phyloP scores from a whole-genome alignment of 345 rosid genomes.

The Tarenaya hassleriana region DNA sequence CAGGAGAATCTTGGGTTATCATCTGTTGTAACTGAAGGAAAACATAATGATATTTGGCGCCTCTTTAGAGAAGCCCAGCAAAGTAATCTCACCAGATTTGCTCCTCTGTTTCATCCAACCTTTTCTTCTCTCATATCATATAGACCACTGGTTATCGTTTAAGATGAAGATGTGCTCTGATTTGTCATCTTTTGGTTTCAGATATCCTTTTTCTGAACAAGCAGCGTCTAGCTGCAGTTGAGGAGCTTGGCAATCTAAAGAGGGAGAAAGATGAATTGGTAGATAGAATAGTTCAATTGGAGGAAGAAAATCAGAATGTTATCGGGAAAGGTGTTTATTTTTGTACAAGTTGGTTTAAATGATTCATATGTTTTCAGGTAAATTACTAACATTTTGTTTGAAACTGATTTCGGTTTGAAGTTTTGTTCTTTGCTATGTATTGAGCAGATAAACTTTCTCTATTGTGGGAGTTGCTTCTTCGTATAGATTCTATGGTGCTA shows the following conservation, averaged over 20 bases:
- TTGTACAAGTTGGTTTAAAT: too few species aligned
- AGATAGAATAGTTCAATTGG: conserved; percentile 43
- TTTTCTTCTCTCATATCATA: not conserved
- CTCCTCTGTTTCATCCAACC: conserved; percentile 2
- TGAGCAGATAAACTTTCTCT: conserved; percentile 45
- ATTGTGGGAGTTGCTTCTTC: conserved; percentile 62
- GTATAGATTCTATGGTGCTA: conserved; percentile 74
- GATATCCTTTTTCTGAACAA: conserved; percentile 66
- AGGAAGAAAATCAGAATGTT: conserved; percentile 30
- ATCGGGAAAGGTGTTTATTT: conserved; percentile 35
- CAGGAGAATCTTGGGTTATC: conserved; percentile 35
- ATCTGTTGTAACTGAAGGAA: conserved; percentile 28
- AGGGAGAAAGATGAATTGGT: conserved; percentile 47
- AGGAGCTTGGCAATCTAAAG: conserved; percentile 47
- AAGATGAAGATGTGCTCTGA: not conserved
- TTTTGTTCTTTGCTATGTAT: conserved; percentile 15
- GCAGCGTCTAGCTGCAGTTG: conserved; percentile 54
- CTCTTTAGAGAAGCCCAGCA: conserved; percentile 72
- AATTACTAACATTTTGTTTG: not conserved
- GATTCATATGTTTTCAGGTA: not conserved
- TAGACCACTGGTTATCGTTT: not conserved
- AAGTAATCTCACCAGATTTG: conserved; percentile 30
- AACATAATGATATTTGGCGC: conserved; percentile 47
- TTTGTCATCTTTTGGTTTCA: conserved; percentile 18
- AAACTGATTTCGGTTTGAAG: conserved; percentile 1